Conservation (phyloP, 495 filamentous ascomycete genomes). For the Parachaetomium inaequale region DNA sequence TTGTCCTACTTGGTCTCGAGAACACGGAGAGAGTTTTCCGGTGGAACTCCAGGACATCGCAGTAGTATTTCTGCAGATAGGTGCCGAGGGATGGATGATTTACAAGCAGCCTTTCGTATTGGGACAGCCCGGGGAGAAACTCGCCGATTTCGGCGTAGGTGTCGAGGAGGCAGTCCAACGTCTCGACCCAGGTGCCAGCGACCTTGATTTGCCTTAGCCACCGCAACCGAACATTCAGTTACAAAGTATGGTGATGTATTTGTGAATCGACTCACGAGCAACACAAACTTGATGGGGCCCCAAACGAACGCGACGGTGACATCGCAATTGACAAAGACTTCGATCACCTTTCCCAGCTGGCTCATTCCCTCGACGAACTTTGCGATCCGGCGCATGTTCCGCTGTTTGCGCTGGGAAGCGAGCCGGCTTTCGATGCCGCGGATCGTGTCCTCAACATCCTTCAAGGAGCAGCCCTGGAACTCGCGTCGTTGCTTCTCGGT, state of each 20-base stretch:
- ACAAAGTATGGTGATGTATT: background rate
- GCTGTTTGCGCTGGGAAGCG: too few species aligned
- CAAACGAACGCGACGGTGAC: too few species aligned
- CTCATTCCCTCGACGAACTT: too few species aligned
- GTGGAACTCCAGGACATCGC: background rate
- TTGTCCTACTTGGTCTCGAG: background rate
- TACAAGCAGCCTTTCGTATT: background rate
- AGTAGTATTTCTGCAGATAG: background rate
- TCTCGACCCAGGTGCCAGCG: background rate
- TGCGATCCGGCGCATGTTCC: too few species aligned
- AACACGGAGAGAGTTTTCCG: background rate
- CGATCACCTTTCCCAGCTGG: too few species aligned
- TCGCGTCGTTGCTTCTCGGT: background rate
- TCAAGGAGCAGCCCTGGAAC: background rate
- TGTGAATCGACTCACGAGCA: background rate
- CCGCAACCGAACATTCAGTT: background rate
- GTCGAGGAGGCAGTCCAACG: background rate
- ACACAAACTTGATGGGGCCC: background rate
- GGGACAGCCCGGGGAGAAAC: background rate
- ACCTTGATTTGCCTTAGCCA: background rate
- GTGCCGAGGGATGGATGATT: background rate
- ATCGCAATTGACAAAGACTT: too few species aligned
- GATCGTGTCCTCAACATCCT: too few species aligned
- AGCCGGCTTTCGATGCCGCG: too few species aligned
- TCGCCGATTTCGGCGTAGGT: constrained; percentile 1